Evolutionary conservation across 2,329 filamentous ascomycete species (phyloP), one percentile per base, ranked within the genome.

Genomic region (Onygenales sp.): DNA sequence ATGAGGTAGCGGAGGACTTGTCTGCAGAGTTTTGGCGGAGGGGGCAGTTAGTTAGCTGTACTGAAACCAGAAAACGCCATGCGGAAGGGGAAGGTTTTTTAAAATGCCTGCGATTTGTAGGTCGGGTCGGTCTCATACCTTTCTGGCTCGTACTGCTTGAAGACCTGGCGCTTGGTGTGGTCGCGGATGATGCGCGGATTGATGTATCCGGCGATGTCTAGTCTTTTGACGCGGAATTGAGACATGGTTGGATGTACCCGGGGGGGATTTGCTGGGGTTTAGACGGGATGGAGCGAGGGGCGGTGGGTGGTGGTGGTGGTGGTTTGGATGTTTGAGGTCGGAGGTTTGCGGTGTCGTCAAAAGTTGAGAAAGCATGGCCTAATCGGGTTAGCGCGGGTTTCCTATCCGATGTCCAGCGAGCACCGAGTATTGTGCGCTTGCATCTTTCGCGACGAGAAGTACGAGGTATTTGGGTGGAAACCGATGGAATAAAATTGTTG

Each of bases 161-260:
- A 96, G 55, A 90, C 88, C 75, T 94, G 92, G 65, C 93, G 87
- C 82, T 97, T 98, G 53, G 90, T 91, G 75, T 97, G 89, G 72
- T 98, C 93, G 64, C 93, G 89, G 68, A 98, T 86, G 61, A 88
- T 81, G 61, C 86, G 85, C 69, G 86, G 82, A 67, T 96, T 96
- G 74, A 94, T 72, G 67, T 87, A 95, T 69, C 89, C 89, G 69
- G 87, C 85, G 61, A 97, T 75, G 63, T 97, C 90, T 62, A 96
- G 84, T 78, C 85, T 91, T 74, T 95, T 95, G 35, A 90, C 79
- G 63, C 90, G 80, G 74, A 95, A 96, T 76, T 91, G 87, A 47
- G 88, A 85, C 85, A 89, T 89, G 58, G 60, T 81, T 39, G 10
- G 10, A 9, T 17, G 9, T 17, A 4, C n/a, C 7, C 6, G 7